Conservation (phyloP, 1,284 basidiomycete species). For the Ustilago sp. region DNA sequence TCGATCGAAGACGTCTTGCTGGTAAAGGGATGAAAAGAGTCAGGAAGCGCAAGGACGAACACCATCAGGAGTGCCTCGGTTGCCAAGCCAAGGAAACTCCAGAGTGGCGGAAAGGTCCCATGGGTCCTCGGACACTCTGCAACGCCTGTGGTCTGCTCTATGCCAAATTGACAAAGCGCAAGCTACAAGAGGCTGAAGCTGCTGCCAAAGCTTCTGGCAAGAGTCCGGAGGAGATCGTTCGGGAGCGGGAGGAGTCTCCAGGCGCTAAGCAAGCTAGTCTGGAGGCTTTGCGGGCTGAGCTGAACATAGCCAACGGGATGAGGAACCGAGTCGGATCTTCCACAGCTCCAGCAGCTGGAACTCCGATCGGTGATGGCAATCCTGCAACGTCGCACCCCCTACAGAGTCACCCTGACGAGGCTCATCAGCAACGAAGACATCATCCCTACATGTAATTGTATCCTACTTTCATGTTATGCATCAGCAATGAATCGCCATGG, state of each 20-base stretch:
- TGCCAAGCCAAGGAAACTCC: conserved; percentile 60
- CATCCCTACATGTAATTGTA: conserved; percentile 8
- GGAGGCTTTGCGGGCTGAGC: conserved; percentile 47
- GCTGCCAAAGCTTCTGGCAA: conserved; percentile 45
- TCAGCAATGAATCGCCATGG: not conserved
- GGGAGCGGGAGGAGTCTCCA: conserved; percentile 48
- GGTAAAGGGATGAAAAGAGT: conserved; percentile 54
- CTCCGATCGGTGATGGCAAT: not conserved
- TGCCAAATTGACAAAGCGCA: conserved; percentile 59
- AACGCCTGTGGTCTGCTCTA: conserved; percentile 67
- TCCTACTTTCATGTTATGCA: not conserved
- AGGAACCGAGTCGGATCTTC: conserved; percentile 29
- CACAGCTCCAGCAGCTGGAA: not conserved
- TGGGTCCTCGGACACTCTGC: conserved; percentile 64
- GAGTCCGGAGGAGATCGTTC: conserved; percentile 32
- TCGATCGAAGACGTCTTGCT: conserved; percentile 39
- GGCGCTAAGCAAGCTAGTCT: conserved; percentile 51
- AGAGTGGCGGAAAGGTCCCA: conserved; percentile 68
- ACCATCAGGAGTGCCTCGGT: conserved; percentile 52
- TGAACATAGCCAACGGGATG: conserved; percentile 42
- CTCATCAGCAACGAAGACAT: conserved; percentile 4
- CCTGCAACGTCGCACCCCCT: not conserved
- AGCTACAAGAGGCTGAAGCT: conserved; percentile 46
- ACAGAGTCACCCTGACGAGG: not conserved
- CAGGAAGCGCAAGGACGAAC: conserved; percentile 52